A percentile compares a stretch with the other conserved stretches of the same genome.
These are phyloP conservation scores for Limonium bicolor DNA, from an alignment of 148 eudicot species.

Conservation along the genomic window DNA sequence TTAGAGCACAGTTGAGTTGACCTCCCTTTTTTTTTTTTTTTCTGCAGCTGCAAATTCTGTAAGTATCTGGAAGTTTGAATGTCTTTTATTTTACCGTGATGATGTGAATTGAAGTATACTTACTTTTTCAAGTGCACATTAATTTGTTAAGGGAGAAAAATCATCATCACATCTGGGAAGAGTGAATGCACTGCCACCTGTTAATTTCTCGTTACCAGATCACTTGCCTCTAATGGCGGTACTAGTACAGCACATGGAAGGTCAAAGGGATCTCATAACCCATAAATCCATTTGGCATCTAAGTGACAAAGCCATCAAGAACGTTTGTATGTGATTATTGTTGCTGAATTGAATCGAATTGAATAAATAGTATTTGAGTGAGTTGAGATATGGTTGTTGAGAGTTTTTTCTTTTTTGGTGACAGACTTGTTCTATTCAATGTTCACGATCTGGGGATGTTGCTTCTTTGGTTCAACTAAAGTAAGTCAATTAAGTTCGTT, in stretches of 20 bases:
- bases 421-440: conserved; percentile 57
- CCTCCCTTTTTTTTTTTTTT: no score
- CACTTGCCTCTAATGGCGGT: conserved; percentile 85
- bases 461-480: conserved; percentile 71
- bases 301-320: conserved; percentile 58
- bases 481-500: conserved; percentile 16
- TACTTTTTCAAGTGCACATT: no score
- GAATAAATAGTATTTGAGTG: background rate
- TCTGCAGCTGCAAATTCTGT: no score
- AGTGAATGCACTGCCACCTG: no score
- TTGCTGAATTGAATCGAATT: background rate
- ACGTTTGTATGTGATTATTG: conserved; percentile 48
- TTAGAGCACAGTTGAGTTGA: no score
- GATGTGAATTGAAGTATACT: no score
- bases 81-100: no score
- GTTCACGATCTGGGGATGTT: conserved; percentile 83
- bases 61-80: no score
- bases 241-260: conserved; percentile 60
- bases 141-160: no score
- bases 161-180: no score
- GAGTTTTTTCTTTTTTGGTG: conserved; percentile 2
- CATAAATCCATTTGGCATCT: conserved; percentile 77
- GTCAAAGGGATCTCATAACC: conserved; percentile 60
- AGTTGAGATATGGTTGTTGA: background rate
- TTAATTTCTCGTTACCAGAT: no score